Evolutionary conservation across 2,329 filamentous ascomycete genomes (phyloP).

Genomic region (Cordyceps militaris): DNA sequence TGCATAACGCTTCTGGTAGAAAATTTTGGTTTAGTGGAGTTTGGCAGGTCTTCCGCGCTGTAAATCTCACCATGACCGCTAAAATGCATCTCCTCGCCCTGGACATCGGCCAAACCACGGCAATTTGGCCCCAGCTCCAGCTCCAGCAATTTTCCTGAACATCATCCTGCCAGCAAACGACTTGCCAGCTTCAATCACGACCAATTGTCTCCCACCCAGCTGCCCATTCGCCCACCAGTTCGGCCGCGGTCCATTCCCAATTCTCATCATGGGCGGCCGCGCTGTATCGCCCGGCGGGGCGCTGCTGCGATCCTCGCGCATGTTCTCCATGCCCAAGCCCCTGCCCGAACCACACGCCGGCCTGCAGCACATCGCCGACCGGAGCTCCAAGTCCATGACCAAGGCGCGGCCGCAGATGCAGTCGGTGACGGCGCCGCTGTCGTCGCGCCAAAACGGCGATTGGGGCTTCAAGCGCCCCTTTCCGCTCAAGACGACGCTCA

Average conservation of each 20-base stretch:
- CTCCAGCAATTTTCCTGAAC: slow-evolving; percentile 18
- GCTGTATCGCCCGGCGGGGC: slow-evolving; percentile 54
- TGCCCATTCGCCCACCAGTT: slow-evolving; percentile 17
- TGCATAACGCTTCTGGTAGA: background rate
- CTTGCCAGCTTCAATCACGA: slow-evolving; percentile 12
- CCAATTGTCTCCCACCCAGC: slow-evolving; percentile 16
- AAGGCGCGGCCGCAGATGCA: slow-evolving; percentile 73
- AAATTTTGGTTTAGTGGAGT: slow-evolving; percentile 10
- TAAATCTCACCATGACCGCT: background rate
- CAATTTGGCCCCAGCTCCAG: slow-evolving; percentile 8
- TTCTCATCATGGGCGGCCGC: slow-evolving; percentile 25
- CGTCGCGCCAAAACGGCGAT: slow-evolving; percentile 70
- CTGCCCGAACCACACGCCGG: slow-evolving; percentile 56
- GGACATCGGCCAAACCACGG: slow-evolving; percentile 12
- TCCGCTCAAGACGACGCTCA: slow-evolving; percentile 66
- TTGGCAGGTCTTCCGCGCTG: background rate
- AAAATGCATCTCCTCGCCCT: background rate
- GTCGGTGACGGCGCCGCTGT: slow-evolving; percentile 68
- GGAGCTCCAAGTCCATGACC: slow-evolving; percentile 46
- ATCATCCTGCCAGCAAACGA: slow-evolving; percentile 22
- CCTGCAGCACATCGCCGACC: slow-evolving; percentile 27
- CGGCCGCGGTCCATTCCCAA: slow-evolving; percentile 21
- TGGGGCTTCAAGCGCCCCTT: slow-evolving; percentile 89
- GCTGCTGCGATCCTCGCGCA: slow-evolving; percentile 76
- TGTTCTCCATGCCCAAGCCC: slow-evolving; percentile 79